Evolutionary conservation across 129 eudicot genomes (phyloP), one percentile per base, ranked within the genome.

Genomic region (Artemisia argyi): DNA sequence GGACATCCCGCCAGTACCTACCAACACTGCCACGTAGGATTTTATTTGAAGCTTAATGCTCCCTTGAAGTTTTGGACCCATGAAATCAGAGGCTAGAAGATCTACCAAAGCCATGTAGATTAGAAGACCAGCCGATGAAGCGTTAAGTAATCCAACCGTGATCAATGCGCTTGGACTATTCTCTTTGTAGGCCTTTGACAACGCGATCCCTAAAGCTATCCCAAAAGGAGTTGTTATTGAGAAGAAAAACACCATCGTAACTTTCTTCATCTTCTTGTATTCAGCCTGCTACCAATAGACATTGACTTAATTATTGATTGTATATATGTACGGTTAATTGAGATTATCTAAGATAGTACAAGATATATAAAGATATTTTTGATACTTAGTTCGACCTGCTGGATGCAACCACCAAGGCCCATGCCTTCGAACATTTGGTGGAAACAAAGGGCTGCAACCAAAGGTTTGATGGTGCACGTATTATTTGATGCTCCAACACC

Each of bases 91-190:
- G 1, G 85, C 80, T 0, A 84, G 66, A 55, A 84, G 81, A 66
- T 84, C 89, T 39, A 84, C 89, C 76, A 84, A 61, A 13, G 89
- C 85, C 89, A 84, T 84, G 75, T 84, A 84, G 12, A 73, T 84
- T 0, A 84, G 55, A n/a, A 84, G 71, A 11, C 89, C 85, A 2
- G 89, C 85, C 0, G 89, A 81, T 3, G 81, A 74, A 9, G 89
- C 83, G 8, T 84, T 78, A 6, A 84, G 68, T 8, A 81, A 24
- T 47, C 89, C 85, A 1, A 73, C 89, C 10, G 72, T 74, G 49
- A 81, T 81, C 35, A 84, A 76, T 7, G 85, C 71, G 24, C 83
- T 78, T 5, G 81, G 89, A 51, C 83, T 84, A n/a, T 78, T 70
- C 32, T 74, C 83, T 22, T 68, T 77, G 69, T 84, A 84, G 11